Conservation (phyloP, 768 basidiomycete genomes). For the Boletus insuetus region DNA sequence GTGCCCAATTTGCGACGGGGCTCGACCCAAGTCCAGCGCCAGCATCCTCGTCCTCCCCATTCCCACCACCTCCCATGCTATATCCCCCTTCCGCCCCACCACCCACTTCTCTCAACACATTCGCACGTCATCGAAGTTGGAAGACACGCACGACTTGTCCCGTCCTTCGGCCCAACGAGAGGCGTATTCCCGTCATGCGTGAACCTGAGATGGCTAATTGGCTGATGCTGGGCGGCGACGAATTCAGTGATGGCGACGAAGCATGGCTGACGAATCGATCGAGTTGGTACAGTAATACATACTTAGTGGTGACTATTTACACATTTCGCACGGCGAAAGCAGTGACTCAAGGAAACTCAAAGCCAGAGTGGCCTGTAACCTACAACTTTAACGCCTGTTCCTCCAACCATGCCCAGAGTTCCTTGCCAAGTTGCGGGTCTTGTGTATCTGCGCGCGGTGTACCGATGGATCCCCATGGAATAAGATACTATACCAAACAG, state of each 20-base stretch:
- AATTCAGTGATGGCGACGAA: constrained; percentile 27
- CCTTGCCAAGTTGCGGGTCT: constrained; percentile 9
- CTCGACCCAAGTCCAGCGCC: neutral
- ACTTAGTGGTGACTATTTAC: too few species aligned
- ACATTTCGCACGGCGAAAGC: too few species aligned
- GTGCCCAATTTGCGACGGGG: neutral
- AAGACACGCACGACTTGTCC: constrained; percentile 53
- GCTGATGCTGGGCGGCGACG: constrained; percentile 41
- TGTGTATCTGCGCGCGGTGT: neutral
- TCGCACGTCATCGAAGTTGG: constrained; percentile 32
- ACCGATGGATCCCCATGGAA: constrained; percentile 6
- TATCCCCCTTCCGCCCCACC: neutral
- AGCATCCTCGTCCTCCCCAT: neutral
- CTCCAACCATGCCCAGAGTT: constrained; percentile 12
- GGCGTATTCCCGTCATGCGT: constrained; percentile 18
- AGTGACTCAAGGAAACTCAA: too few species aligned
- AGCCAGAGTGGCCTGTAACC: too few species aligned
- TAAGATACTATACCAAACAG: neutral
- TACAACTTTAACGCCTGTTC: too few species aligned
- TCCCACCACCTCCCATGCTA: neutral
- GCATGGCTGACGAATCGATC: too few species aligned
- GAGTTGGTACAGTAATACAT: too few species aligned
- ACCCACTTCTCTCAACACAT: constrained; percentile 10
- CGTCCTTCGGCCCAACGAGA: constrained; percentile 47
- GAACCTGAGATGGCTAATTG: constrained; percentile 47